These are phyloP conservation scores for Collybia sordida DNA, from an alignment of 768 basidiomycete genomes.

Conservation along the genomic window DNA sequence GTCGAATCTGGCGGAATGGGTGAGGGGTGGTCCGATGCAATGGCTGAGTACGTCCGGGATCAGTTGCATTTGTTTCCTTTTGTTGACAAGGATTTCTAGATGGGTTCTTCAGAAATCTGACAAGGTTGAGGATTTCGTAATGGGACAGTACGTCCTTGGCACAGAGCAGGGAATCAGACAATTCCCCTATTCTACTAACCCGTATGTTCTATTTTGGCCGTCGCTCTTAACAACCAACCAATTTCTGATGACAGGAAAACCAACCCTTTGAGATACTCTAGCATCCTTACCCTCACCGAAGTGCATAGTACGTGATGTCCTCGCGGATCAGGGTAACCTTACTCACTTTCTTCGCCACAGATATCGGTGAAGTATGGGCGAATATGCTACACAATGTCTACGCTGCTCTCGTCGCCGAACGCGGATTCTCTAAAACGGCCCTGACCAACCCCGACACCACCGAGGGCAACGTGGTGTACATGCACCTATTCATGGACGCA, in stretches of 20 bases:
- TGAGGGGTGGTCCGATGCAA: conserved; percentile 64
- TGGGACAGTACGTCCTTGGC: conserved; percentile 52
- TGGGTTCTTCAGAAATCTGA: conserved; percentile 41
- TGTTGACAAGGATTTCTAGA: conserved; percentile 14
- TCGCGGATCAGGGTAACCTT: neutral
- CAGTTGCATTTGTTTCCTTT: neutral
- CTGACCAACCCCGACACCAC: conserved; percentile 36
- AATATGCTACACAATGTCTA: conserved; percentile 45
- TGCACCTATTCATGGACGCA: conserved; percentile 51
- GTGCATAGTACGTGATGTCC: conserved; percentile 38
- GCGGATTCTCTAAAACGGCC: conserved; percentile 36
- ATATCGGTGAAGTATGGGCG: conserved; percentile 60
- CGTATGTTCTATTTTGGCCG: conserved; percentile 22
- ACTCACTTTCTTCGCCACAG: conserved; percentile 14
- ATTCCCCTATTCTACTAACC: conserved; percentile 54
- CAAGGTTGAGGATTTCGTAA: conserved; percentile 32
- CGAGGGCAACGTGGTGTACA: conserved; percentile 51
- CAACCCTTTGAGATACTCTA: conserved; percentile 46
- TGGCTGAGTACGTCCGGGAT: conserved; percentile 34
- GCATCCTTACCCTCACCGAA: conserved; percentile 34
- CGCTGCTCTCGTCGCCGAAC: conserved; percentile 34
- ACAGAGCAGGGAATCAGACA: conserved; percentile 48
- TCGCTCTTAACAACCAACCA: neutral
- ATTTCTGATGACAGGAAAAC: conserved; percentile 18
- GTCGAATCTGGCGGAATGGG: conserved; percentile 67